phyloP scores from a whole-genome alignment of 495 filamentous ascomycete species.

The Chaetomidium leptoderma region DNA sequence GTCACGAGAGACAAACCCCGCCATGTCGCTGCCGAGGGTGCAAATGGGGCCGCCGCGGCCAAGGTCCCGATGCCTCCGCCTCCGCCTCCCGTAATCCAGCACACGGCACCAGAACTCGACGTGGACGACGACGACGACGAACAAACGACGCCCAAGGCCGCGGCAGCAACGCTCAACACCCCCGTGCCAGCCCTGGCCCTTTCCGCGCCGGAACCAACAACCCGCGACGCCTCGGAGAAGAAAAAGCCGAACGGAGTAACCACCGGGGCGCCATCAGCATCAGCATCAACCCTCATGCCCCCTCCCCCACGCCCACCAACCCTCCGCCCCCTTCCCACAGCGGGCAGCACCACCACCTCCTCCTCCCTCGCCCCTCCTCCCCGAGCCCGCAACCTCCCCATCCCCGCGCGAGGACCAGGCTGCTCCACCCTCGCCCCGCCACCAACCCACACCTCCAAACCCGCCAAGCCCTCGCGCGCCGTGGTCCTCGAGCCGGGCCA shows the following conservation, averaged over 20 bases:
- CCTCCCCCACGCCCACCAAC: constrained; percentile 30
- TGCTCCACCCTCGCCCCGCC: constrained; percentile 42
- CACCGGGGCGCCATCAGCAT: constrained; percentile 32
- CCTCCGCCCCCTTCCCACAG: constrained; percentile 21
- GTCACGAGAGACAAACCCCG: background rate
- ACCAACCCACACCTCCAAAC: constrained; percentile 45
- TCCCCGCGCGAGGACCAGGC: constrained; percentile 35
- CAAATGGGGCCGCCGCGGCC: background rate
- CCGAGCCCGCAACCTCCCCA: constrained; percentile 29
- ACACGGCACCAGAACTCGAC: constrained; percentile 7
- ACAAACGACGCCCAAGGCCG: constrained; percentile 44
- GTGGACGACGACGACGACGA: constrained; percentile 16
- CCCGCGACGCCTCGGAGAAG: constrained; percentile 2
- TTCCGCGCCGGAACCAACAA: constrained; percentile 31
- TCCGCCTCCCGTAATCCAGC: constrained; percentile 5
- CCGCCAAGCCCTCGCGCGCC: constrained; percentile 47
- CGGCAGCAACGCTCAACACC: constrained; percentile 7
- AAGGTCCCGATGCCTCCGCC: constrained; percentile 23
- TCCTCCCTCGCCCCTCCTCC: constrained; percentile 38
- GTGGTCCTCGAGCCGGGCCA: constrained; percentile 80
- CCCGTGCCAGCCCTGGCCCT: constrained; percentile 42
- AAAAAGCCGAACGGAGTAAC: background rate
- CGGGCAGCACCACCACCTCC: constrained; percentile 16
- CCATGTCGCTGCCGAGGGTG: background rate
- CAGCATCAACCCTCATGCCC: constrained; percentile 28